Conservation (phyloP, 208 protist genomes). For the Trypanosomatidae sp. region DNA sequence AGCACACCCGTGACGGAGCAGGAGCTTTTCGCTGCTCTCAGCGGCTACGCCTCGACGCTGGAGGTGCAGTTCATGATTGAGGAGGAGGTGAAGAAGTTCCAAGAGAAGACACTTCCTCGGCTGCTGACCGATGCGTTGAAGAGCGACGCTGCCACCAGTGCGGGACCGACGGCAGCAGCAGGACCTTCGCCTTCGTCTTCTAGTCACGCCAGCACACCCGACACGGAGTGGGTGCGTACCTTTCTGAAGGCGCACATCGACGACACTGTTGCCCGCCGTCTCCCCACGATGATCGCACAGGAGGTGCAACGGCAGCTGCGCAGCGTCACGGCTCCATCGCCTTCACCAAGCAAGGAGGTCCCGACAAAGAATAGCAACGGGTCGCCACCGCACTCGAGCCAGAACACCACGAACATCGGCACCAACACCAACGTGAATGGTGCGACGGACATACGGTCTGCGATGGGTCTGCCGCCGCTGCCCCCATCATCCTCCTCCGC, state of each 20-base stretch:
- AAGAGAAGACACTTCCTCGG: constrained; percentile 24
- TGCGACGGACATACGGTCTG: too few relatives aligned
- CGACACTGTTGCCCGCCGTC: constrained; percentile 8
- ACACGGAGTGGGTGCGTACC: constrained; percentile 31
- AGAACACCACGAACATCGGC: too few relatives aligned
- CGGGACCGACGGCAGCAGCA: background rate
- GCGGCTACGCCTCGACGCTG: constrained; percentile 43
- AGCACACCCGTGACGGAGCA: constrained; percentile 17
- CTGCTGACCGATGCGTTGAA: constrained; percentile 11
- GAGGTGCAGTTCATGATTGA: constrained; percentile 75
- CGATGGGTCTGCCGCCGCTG: constrained; percentile 3
- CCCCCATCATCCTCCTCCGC: background rate
- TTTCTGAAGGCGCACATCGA: constrained; percentile 32
- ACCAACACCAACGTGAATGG: too few relatives aligned
- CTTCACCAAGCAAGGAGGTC: background rate
- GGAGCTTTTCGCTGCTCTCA: constrained; percentile 37
- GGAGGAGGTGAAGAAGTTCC: constrained; percentile 35
- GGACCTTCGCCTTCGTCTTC: background rate
- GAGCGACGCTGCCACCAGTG: background rate
- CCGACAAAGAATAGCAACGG: too few relatives aligned
- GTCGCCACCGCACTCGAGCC: too few relatives aligned
- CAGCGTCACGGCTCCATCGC: background rate
- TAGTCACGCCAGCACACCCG: background rate
- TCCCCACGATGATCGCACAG: constrained; percentile 21
- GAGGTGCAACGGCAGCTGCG: constrained; percentile 38